Conservation (phyloP, 768 basidiomycete genomes). For the Termitomyces titanicus region DNA sequence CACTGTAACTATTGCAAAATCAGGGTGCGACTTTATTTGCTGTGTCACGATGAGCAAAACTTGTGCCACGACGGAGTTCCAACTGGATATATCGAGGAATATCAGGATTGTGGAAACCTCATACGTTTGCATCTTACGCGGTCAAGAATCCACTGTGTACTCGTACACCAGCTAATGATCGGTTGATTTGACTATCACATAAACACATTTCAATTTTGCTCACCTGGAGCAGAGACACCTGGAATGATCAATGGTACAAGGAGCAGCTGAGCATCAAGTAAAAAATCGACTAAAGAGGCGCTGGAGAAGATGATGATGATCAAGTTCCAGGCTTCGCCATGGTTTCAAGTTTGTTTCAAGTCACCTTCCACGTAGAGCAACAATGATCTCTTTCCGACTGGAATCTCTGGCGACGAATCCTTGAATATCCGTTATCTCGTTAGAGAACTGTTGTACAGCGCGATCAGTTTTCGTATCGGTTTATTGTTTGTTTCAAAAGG, state of each 20-base stretch:
- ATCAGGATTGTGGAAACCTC: not conserved
- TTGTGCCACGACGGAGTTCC: conserved; percentile 34
- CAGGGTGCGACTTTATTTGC: not conserved
- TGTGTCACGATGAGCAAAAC: conserved; percentile 3
- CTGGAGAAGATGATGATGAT: conserved; percentile 18
- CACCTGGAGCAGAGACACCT: conserved; percentile 40
- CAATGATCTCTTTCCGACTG: conserved; percentile 40
- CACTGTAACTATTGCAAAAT: conserved; percentile 31
- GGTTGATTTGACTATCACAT: not conserved
- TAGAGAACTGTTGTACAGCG: conserved; percentile 31
- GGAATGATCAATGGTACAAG: conserved; percentile 42
- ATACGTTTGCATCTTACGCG: conserved; percentile 29
- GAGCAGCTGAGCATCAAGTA: conserved; percentile 39
- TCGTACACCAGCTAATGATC: conserved; percentile 29
- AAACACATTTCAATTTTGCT: conserved; percentile 1
- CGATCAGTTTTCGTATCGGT: not conserved
- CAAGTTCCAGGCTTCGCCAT: not conserved
- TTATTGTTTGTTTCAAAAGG: not conserved
- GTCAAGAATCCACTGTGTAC: conserved; percentile 51
- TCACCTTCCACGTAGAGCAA: conserved; percentile 50
- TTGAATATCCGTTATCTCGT: conserved; percentile 38
- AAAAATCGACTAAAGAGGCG: conserved; percentile 35
- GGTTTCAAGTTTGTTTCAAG: conserved; percentile 1
- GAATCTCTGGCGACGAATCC: conserved; percentile 51
- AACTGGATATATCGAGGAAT: conserved; percentile 28